Base-by-base conservation (phyloP, 1,284 basidiomycete genomes). In the Fistulina hepatica region DNA sequence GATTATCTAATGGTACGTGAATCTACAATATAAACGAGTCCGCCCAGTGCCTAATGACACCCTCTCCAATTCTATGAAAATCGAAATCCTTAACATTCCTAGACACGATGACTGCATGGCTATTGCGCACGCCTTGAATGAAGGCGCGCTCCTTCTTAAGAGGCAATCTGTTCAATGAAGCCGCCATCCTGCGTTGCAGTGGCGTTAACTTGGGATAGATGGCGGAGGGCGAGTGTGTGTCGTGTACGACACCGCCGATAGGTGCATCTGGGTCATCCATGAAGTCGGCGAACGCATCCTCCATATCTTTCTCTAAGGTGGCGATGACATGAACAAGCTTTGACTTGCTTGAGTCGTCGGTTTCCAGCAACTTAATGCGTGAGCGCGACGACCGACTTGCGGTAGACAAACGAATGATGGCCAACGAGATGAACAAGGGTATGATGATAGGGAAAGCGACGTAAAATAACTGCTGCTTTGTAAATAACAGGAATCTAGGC, bases 1-100 rank as follows among this genome's bases (percentile, higher is more conserved):
- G n/a, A n/a, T n/a, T n/a, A n/a, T n/a, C n/a, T n/a, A n/a, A n/a
- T n/a, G n/a, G 9, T 7, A 5, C 15, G 17, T 9, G 34, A 25
- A n/a, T 35, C 44, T 41, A 58, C 7, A 59, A 27, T 37, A 58
- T 41, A 34, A 85, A 78, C n/a, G 69, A 64, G 43, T 73, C 67
- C 16, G 78, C 81, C 78, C 79, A 82, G 53, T 84, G 79, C 42
- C 67, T 62, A 25, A 86, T 37, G 4, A 84, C 69, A 25, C 71
- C 70, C 50, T 74, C 69, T 9, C 82, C 83, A 16, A 59, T 52
- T 34, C 63, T 57, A 48, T 83, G 77, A 12, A 58, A 48, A 47
- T 68, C 60, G 48, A 79, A 82, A 27, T 62, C 55, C 51, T 73
- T 63, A 37, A 73, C 54, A 47, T 86, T 80, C 34, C 82, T 61